Base-by-base conservation (phyloP, 225 moss, liverwort and hornwort species). In the Straminergon stramineum region DNA sequence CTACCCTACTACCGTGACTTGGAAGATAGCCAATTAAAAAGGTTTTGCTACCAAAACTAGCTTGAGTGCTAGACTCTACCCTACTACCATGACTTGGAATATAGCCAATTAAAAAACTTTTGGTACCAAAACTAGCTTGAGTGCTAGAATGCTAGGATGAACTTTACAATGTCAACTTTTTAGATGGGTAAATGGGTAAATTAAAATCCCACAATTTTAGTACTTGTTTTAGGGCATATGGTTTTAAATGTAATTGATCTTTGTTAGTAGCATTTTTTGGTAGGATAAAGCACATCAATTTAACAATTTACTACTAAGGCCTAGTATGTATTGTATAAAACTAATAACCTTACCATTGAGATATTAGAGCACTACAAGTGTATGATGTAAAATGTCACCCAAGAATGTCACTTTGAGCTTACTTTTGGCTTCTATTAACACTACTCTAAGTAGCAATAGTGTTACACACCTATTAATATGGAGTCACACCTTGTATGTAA, bases 271-370 rank as follows among this genome's bases (percentile, higher is more conserved):
- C 2, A 34, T 0, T 53, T 77, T 8, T 35, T 14, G 14, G 7
- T 77, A 53, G 35, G 5, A 53, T 0, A 14, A 31, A 22, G 14
- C 9, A 9, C 5, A 24, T 77, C 77, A 9, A 5, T 35, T 35
- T 9, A 35, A 22, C 0, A 0, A 8, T 53, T 76, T 1, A 22
- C 5, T 14, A 53, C 4, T 4, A 55, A 35, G 2, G 7, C 0
- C 15, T 22, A 4, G 5, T 77, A 35, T 35, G 5, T 77, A 35
- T 35, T 77, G 3, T 6, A 35, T 15, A 77, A 77, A 35, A 15
- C 6, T 22, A 23, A 55, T 53, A 24, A 37, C 4, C 15, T 15
- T 4, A 24, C 10, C 37, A 37, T 78, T 24, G 15, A 35, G 2
- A 37, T 0, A 56, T 6, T 11, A 15, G 1, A 15, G 15, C 34